Evolutionary conservation across 1,284 basidiomycete genomes (phyloP).

Genomic region (Ceratobasidium sp.): DNA sequence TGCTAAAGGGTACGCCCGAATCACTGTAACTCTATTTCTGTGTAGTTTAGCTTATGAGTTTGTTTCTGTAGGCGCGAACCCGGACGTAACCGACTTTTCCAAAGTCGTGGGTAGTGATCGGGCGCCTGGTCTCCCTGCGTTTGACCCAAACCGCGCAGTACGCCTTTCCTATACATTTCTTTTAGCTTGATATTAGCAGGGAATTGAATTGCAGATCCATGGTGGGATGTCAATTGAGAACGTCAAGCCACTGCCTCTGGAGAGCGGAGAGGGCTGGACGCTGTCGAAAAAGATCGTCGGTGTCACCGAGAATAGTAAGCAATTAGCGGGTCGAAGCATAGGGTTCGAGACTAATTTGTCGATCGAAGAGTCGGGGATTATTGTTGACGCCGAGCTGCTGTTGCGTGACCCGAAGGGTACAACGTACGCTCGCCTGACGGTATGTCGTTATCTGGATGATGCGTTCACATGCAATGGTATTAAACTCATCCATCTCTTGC

Average conservation of each 20-base stretch:
- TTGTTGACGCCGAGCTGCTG: slow-evolving; percentile 70
- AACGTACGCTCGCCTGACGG: slow-evolving; percentile 67
- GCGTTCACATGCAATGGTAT: slow-evolving; percentile 79
- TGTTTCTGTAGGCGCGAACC: slow-evolving; percentile 60
- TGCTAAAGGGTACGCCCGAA: slow-evolving; percentile 63
- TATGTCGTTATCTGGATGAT: not conserved
- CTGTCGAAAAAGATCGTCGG: slow-evolving; percentile 68
- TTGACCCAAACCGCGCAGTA: slow-evolving; percentile 74
- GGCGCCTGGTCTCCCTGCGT: slow-evolving; percentile 70
- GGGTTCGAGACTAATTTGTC: not conserved
- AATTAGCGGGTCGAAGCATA: not conserved
- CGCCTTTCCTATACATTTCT: slow-evolving; percentile 48
- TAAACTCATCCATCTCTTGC: slow-evolving; percentile 54
- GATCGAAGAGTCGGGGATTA: slow-evolving; percentile 74
- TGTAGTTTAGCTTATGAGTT: not conserved
- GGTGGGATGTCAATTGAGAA: slow-evolving; percentile 78
- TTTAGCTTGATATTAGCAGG: slow-evolving; percentile 5
- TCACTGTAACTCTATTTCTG: not conserved
- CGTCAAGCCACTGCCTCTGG: slow-evolving; percentile 71
- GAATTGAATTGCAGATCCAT: slow-evolving; percentile 65
- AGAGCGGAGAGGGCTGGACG: slow-evolving; percentile 74
- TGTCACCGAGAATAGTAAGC: slow-evolving; percentile 80
- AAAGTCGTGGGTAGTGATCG: slow-evolving; percentile 58
- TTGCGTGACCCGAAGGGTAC: slow-evolving; percentile 71
- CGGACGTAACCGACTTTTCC: slow-evolving; percentile 74